A percentile compares a stretch with the other conserved stretches of the same genome.
Conservation (phyloP, 495 filamentous ascomycete species). For the Alectoria sarmentosa region DNA sequence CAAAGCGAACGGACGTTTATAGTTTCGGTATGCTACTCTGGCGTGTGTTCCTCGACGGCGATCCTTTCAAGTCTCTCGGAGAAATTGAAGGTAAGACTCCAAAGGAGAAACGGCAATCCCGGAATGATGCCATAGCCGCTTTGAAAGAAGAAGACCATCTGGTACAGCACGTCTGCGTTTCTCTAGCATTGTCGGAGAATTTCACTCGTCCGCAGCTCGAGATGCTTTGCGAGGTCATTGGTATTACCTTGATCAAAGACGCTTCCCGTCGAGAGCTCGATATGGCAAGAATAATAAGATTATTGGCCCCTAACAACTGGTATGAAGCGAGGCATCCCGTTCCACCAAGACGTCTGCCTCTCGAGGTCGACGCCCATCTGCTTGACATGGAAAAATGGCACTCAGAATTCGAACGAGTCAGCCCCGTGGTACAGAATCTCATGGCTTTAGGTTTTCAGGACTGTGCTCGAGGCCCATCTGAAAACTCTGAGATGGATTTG, state of each 20-base stretch:
- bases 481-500: constrained; percentile 18
- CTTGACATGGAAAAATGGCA: constrained; percentile 29
- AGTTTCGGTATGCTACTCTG: constrained; percentile 30
- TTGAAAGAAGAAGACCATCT: constrained; percentile 25
- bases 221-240: constrained; percentile 27
- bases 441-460: constrained; percentile 24
- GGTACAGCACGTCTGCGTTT: constrained; percentile 27
- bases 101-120: constrained; percentile 21
- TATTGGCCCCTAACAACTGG: constrained; percentile 26
- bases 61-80: constrained; percentile 26
- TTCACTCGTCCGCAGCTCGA: constrained; percentile 22
- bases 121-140: constrained; percentile 25
- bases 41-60: constrained; percentile 27
- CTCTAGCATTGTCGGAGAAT: constrained; percentile 22
- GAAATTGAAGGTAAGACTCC: constrained; percentile 20
- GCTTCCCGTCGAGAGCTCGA: constrained; percentile 26
- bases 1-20: constrained; percentile 30
- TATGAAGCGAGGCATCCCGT: constrained; percentile 25
- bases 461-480: constrained; percentile 23
- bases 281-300: constrained; percentile 25
- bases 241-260: constrained; percentile 25
- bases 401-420: constrained; percentile 24
- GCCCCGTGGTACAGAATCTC: constrained; percentile 21
- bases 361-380: constrained; percentile 23
- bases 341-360: constrained; percentile 23